Evolutionary conservation across 257 asterid species (phyloP).

Genomic region (Solanum sejunctum): DNA sequence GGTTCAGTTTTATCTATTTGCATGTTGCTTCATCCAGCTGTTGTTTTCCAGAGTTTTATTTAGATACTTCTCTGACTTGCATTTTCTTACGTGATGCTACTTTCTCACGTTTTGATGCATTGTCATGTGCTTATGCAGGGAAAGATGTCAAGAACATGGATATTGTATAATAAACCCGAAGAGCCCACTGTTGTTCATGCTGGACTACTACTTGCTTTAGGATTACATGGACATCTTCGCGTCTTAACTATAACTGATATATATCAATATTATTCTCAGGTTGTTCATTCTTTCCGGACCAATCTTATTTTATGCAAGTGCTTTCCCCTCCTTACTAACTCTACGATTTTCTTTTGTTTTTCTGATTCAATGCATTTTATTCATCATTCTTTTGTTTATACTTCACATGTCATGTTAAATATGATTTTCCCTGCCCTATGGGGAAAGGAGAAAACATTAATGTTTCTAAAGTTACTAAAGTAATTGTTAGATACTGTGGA

Average conservation of each 20-base stretch:
- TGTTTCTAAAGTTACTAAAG: not conserved
- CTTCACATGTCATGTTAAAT: not conserved
- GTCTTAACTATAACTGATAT: constrained; percentile 71
- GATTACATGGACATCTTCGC: constrained; percentile 91
- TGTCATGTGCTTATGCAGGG: constrained; percentile 42
- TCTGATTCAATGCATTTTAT: not conserved
- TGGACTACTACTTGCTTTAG: constrained; percentile 94
- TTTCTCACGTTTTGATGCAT: not conserved
- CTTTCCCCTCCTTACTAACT: not conserved
- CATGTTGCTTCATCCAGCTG: not conserved
- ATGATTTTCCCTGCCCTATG: not conserved
- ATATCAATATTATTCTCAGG: constrained; percentile 81
- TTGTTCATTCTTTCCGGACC: constrained; percentile 5
- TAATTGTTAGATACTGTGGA: not conserved
- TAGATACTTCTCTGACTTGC: not conserved
- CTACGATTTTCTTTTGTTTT: not conserved
- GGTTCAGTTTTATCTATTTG: constrained; percentile 30
- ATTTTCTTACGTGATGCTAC: not conserved
- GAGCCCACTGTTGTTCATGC: constrained; percentile 94
- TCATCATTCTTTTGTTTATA: not conserved
- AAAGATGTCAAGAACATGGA: constrained; percentile 94
- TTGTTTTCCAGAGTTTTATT: not conserved
- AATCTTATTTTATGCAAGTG: not conserved
- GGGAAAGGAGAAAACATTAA: not conserved
- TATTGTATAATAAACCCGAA: constrained; percentile 86